Conservation (phyloP, 108 stramenopile species). For the Nitzschia putrida region DNA sequence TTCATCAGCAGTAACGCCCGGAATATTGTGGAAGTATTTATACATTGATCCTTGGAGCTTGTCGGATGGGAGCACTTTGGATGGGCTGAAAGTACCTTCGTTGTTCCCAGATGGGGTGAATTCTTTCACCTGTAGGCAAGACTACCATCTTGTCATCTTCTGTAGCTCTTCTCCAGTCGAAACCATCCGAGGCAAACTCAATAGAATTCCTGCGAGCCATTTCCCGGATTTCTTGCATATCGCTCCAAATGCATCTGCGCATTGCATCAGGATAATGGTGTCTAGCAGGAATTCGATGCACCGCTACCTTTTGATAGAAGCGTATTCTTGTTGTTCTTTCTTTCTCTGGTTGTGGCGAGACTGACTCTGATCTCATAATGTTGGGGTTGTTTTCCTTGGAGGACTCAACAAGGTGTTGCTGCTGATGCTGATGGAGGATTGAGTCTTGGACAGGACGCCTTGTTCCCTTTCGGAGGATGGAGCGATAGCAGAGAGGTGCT, state of each 20-base stretch:
- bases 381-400: conserved; percentile 11
- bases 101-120: conserved; percentile 33
- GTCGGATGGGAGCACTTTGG: conserved; percentile 1
- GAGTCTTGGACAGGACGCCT: no score
- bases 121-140: conserved; percentile 25
- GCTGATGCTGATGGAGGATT: no score
- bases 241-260: conserved; percentile 30
- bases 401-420: background rate
- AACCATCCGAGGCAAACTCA: conserved; percentile 41
- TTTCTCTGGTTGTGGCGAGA: background rate
- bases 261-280: conserved; percentile 35
- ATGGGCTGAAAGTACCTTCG: conserved; percentile 7
- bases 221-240: conserved; percentile 19
- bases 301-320: conserved; percentile 36
- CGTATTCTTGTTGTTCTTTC: conserved; percentile 19
- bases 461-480: no score
- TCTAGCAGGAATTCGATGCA: conserved; percentile 34
- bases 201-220: conserved; percentile 38
- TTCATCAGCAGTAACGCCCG: no score
- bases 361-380: background rate
- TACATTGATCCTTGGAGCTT: conserved; percentile 1
- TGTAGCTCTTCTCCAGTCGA: conserved; percentile 33
- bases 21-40: background rate
- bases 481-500: no score
- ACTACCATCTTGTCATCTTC: conserved; percentile 43